Conservation (phyloP, 371 early-diverging fungal genomes). For the Mortierella sp. region DNA sequence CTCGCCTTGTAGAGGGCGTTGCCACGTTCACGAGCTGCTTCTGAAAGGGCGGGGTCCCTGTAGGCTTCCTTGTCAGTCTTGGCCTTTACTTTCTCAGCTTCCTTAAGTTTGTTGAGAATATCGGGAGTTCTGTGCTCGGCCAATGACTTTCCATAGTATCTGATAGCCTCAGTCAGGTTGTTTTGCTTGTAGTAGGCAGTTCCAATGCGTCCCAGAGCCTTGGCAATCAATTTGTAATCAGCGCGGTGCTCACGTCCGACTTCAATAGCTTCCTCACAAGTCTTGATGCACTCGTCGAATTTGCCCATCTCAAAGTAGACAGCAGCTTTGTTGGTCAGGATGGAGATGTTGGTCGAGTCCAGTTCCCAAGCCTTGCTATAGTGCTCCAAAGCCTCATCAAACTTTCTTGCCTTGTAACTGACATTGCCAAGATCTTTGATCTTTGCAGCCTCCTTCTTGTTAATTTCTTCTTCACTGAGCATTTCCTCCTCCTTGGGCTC, state of each 20-base stretch:
- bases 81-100: conserved; percentile 87
- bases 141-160: conserved; percentile 92
- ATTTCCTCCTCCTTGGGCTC: conserved; percentile 66
- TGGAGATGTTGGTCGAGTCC: conserved; percentile 89
- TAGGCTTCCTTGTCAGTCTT: conserved; percentile 89
- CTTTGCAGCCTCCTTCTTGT: conserved; percentile 80
- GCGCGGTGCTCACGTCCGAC: conserved; percentile 91
- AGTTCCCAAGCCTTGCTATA: conserved; percentile 94
- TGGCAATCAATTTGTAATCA: conserved; percentile 96
- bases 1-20: conserved; percentile 93
- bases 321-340: conserved; percentile 96
- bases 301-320: conserved; percentile 95
- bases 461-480: conserved; percentile 63
- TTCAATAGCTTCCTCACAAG: conserved; percentile 93
- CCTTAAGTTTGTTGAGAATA: conserved; percentile 89
- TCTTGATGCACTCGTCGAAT: conserved; percentile 92
- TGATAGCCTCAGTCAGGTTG: conserved; percentile 89
- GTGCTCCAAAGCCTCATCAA: conserved; percentile 89
- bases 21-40: conserved; percentile 94
- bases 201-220: conserved; percentile 94
- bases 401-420: conserved; percentile 93
- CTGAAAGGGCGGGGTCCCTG: conserved; percentile 83
- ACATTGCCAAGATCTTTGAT: conserved; percentile 94
- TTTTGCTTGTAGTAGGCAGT: conserved; percentile 87
- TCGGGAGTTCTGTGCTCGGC: conserved; percentile 97